These are phyloP conservation scores for Discostella stelligeroides DNA, from an alignment of 108 stramenopile species.

Conservation along the genomic window DNA sequence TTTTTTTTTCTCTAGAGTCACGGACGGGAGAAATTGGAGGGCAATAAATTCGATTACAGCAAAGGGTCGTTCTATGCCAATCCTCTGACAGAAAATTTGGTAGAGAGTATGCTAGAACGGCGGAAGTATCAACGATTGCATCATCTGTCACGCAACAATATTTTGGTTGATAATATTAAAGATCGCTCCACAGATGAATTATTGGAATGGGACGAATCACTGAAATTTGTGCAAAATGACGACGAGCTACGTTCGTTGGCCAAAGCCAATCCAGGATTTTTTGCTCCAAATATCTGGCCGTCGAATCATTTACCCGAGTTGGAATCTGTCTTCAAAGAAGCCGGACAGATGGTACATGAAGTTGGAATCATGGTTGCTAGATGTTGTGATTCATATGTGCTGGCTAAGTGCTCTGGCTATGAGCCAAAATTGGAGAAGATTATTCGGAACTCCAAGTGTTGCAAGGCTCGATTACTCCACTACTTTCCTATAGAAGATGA, in stretches of 20 bases:
- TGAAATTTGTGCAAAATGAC: constrained; percentile 22
- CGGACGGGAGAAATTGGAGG: constrained; percentile 90
- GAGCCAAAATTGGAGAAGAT: constrained; percentile 54
- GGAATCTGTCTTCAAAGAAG: constrained; percentile 74
- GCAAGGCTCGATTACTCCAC: constrained; percentile 92
- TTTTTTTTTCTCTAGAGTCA: constrained; percentile 60
- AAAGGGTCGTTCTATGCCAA: constrained; percentile 96
- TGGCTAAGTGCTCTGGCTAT: constrained; percentile 49
- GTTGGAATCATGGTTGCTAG: constrained; percentile 81
- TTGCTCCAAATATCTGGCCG: constrained; percentile 88
- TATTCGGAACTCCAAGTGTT: constrained; percentile 62
- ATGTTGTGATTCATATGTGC: constrained; percentile 80
- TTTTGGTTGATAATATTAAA: neutral
- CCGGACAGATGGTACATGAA: constrained; percentile 70
- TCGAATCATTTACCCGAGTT: constrained; percentile 65
- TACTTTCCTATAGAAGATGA: constrained; percentile 73
- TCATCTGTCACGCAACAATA: neutral
- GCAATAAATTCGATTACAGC: constrained; percentile 68
- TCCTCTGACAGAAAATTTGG: constrained; percentile 77
- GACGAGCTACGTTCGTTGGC: constrained; percentile 39
- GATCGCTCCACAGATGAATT: constrained; percentile 14
- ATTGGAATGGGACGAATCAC: constrained; percentile 40
- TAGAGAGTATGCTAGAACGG: constrained; percentile 39
- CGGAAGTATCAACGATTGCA: constrained; percentile 7
- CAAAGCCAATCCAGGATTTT: constrained; percentile 59